Evolutionary conservation across 352 stramenopile species (phyloP).

Genomic region (Phytopythium helicoides): DNA sequence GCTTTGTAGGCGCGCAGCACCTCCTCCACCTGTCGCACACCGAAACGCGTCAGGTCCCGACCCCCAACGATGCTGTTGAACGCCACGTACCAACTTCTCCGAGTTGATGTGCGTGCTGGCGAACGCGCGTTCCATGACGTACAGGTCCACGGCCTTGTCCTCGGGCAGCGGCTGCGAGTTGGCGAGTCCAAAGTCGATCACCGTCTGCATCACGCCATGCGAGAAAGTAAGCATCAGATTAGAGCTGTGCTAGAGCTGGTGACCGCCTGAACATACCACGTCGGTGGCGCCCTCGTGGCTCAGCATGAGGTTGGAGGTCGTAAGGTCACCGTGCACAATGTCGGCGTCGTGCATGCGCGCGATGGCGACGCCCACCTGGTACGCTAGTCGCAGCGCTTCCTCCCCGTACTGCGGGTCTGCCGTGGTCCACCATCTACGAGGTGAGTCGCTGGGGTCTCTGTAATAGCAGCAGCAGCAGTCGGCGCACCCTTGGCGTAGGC

Average conservation of each 20-base stretch:
- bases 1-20: conserved; percentile 87
- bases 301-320: conserved; percentile 94
- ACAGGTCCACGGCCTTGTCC: conserved; percentile 92
- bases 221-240: conserved; percentile 3
- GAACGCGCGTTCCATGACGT: conserved; percentile 93
- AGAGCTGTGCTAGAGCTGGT: conserved; percentile 1
- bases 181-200: conserved; percentile 86
- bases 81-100: conserved; percentile 57
- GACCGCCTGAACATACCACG: conserved; percentile 35
- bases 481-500: conserved; percentile 46
- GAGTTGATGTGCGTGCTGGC: conserved; percentile 88
- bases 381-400: conserved; percentile 63
- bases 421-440: background rate
- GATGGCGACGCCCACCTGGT: conserved; percentile 85
- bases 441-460: too few relatives aligned
- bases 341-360: conserved; percentile 91
- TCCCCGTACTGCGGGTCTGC: conserved; percentile 51
- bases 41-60: background rate
- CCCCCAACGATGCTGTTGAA: too few relatives aligned
- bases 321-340: conserved; percentile 93
- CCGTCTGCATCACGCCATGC: conserved; percentile 38
- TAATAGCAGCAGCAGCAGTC: background rate
- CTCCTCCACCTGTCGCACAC: conserved; percentile 56
- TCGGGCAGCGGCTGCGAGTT: conserved; percentile 84
- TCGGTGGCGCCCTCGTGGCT: conserved; percentile 54